Conservation (phyloP, 1,284 basidiomycete genomes). For the Pseudozyma hubeiensis region DNA sequence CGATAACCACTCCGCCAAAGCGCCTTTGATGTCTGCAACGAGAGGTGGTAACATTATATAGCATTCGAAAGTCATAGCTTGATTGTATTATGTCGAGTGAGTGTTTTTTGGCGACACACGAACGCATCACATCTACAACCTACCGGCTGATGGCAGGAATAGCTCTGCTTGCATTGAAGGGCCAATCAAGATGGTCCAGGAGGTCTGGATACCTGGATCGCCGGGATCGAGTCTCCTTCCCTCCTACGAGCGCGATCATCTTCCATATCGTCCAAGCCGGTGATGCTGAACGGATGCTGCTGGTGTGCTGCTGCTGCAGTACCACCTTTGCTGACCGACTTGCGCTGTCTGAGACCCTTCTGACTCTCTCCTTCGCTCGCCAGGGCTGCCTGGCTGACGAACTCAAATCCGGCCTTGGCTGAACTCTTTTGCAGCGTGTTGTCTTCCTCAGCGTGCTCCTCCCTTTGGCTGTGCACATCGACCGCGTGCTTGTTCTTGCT, state of each 20-base stretch:
- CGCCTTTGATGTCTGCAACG: slow-evolving; percentile 9
- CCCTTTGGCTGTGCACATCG: background rate
- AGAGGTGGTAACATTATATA: background rate
- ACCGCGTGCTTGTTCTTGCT: background rate
- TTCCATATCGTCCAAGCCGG: background rate
- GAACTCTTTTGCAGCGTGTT: background rate
- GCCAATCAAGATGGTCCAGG: background rate
- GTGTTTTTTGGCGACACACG: too few species aligned
- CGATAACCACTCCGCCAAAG: slow-evolving; percentile 57
- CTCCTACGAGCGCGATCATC: background rate
- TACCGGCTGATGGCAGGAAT: too few species aligned
- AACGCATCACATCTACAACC: too few species aligned
- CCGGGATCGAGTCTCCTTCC: slow-evolving; percentile 8
- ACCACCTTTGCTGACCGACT: slow-evolving; percentile 9
- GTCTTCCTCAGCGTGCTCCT: background rate
- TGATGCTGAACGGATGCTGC: background rate
- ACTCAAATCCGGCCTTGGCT: slow-evolving; percentile 12
- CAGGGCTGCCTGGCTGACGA: slow-evolving; percentile 25
- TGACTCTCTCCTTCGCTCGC: slow-evolving; percentile 19
- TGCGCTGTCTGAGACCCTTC: slow-evolving; percentile 25
- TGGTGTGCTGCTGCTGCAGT: background rate
- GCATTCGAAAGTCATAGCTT: too few species aligned
- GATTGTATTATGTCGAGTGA: too few species aligned
- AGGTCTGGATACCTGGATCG: slow-evolving; percentile 35
- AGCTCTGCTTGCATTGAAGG: too few species aligned